Evolutionary conservation across 2,329 filamentous ascomycete genomes (phyloP), one percentile per base, ranked within the genome.

Genomic region (Aureobasidium lini): DNA sequence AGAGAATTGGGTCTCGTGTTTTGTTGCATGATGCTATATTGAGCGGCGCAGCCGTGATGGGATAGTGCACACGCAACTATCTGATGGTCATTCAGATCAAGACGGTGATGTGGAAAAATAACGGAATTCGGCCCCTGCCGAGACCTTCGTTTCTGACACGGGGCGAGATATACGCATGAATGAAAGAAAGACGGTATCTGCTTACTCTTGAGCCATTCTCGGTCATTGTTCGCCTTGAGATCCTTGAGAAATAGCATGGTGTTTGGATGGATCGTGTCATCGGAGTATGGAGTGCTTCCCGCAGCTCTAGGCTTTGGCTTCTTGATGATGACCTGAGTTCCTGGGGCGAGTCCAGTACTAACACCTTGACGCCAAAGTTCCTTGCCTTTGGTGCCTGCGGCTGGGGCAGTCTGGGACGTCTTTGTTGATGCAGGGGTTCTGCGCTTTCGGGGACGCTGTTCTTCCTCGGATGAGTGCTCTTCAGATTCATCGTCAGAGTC

Each of bases 131-230:
- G 16, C 10, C 32, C 28, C 18, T 28, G 8, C 13, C 18, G 23
- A 28, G 10, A 31, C 6, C 6, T 13, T 40, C 31, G 49, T 11
- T n/a, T 15, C 28, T 5, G 37, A 52, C 8, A 40, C 36, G 48
- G 18, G 18, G 39, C 15, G n/a, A 23, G 29, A 18, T 54, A 37
- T 28, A 34, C 8, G 10, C 5, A n/a, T 15, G 18, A 18, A 37
- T 5, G 11, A 11, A 29, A 16, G 4, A 42, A n/a, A 32, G 43
- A 28, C 7, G 36, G 15, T 31, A n/a, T 23, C 37, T 23, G 68
- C 74, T 69, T 74, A 85, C 83, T 75, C 74, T 86, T 87, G 61
- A 86, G 67, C 84, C 84, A 86, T 68, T 81, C 74, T 43, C 84
- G 76, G 59, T 85, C 79, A 66, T 87, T 87, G 66, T 86, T 84